These are phyloP conservation scores for Dacryopinax primogenitus DNA, from an alignment of 768 basidiomycete genomes.

Conservation along the genomic window DNA sequence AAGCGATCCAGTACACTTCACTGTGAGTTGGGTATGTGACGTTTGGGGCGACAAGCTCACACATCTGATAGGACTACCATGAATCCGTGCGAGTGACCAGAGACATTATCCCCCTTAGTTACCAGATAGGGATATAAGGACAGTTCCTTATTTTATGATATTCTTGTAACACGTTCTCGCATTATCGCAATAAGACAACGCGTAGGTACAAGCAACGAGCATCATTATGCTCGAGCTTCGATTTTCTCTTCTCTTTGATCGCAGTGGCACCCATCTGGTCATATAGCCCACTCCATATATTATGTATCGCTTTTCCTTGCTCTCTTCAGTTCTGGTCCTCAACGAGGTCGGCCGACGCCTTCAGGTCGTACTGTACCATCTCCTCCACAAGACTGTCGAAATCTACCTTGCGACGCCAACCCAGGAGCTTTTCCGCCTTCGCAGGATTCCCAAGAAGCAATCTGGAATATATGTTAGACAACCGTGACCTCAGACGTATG, in stretches of 20 bases:
- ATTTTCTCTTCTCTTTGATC: not conserved
- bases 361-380: constrained; percentile 79
- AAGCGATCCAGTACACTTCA: not conserved
- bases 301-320: not conserved
- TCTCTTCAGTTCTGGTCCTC: constrained; percentile 66
- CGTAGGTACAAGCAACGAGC: not conserved
- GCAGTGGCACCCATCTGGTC: not conserved
- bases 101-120: not conserved
- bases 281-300: not conserved
- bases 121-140: not conserved
- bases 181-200: not conserved
- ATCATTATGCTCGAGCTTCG: too few relatives aligned
- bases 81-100: not conserved
- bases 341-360: constrained; percentile 56
- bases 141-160: not conserved
- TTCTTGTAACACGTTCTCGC: not conserved
- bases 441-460: constrained; percentile 76
- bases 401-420: constrained; percentile 78
- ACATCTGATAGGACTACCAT: not conserved
- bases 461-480: constrained; percentile 28
- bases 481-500: not conserved
- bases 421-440: constrained; percentile 77
- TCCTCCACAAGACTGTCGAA: constrained; percentile 79
- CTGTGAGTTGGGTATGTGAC: not conserved
- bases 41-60: not conserved